Percentiles rank a stretch among this genome's conserved stretches.
phyloP scores from a whole-genome alignment of 78 protist genomes.

The Polysphondylium violaceum region DNA sequence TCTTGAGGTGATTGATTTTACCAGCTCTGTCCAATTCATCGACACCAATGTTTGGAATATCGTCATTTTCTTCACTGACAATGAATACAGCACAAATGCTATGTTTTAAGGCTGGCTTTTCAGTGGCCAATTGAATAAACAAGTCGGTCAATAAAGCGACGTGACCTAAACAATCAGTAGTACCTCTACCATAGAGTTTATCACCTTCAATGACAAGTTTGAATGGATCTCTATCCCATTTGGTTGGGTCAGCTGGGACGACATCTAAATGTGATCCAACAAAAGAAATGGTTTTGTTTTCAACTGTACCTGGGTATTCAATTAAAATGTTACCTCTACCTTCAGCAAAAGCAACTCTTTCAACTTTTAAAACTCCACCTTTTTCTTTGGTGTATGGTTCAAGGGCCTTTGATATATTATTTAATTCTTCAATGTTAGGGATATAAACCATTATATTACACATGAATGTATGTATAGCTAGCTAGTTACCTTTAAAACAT shows the following conservation, averaged over 20 bases:
- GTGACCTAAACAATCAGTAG: slow-evolving; percentile 90
- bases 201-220: slow-evolving; percentile 73
- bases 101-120: slow-evolving; percentile 42
- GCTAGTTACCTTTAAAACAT: slow-evolving; percentile 19
- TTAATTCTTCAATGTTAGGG: neutral
- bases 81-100: slow-evolving; percentile 83
- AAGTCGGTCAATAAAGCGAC: slow-evolving; percentile 72
- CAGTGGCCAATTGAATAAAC: slow-evolving; percentile 62
- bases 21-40: slow-evolving; percentile 75
- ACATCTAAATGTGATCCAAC: slow-evolving; percentile 89
- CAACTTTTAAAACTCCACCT: slow-evolving; percentile 67
- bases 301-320: slow-evolving; percentile 49
- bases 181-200: slow-evolving; percentile 85
- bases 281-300: slow-evolving; percentile 67
- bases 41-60: slow-evolving; percentile 81
- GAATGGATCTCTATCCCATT: slow-evolving; percentile 85
- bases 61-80: slow-evolving; percentile 83
- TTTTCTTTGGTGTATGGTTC: slow-evolving; percentile 43
- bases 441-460: neutral
- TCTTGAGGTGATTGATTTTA: slow-evolving; percentile 57
- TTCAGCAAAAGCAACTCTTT: slow-evolving; percentile 50
- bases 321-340: slow-evolving; percentile 77
- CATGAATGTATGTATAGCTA: neutral
- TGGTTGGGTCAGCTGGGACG: slow-evolving; percentile 78
- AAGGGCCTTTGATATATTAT: neutral